These are phyloP conservation scores for Haematococcus lacustris DNA, from an alignment of 139 green algal genomes.

Conservation along the genomic window DNA sequence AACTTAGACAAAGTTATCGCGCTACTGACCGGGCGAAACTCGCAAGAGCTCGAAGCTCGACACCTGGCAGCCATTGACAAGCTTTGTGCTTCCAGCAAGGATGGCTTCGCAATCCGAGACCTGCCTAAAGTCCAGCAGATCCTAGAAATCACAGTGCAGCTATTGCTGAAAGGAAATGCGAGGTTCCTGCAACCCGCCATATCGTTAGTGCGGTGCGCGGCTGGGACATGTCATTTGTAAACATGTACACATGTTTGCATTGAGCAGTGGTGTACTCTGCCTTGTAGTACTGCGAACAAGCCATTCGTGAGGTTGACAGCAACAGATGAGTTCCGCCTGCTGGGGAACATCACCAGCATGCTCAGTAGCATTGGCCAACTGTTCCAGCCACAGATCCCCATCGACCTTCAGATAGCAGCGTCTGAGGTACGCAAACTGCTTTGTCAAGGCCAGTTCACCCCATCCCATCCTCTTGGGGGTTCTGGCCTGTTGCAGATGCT, in stretches of 20 bases:
- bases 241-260: neutral
- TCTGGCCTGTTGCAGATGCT: conserved; percentile 27
- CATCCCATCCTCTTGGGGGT: conserved; percentile 4
- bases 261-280: neutral
- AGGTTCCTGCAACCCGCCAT: conserved; percentile 22
- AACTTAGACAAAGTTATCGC: conserved; percentile 29
- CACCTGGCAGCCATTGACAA: conserved; percentile 23
- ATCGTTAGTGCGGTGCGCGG: conserved; percentile 10
- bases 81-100: conserved; percentile 8
- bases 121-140: conserved; percentile 34
- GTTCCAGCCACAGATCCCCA: neutral
- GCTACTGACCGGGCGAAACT: conserved; percentile 29
- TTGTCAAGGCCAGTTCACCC: neutral
- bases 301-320: conserved; percentile 13
- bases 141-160: conserved; percentile 23
- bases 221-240: neutral
- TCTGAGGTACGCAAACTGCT: conserved; percentile 17
- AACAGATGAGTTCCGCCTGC: conserved; percentile 23
- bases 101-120: conserved; percentile 30
- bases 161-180: conserved; percentile 10
- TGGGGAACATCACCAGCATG: conserved; percentile 15
- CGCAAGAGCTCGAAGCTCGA: conserved; percentile 20
- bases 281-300: conserved; percentile 6
- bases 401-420: conserved; percentile 9
- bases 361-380: conserved; percentile 6